Evolutionary conservation across 2,329 filamentous ascomycete genomes (phyloP).

Genomic region (Botryosphaeria dothidea): DNA sequence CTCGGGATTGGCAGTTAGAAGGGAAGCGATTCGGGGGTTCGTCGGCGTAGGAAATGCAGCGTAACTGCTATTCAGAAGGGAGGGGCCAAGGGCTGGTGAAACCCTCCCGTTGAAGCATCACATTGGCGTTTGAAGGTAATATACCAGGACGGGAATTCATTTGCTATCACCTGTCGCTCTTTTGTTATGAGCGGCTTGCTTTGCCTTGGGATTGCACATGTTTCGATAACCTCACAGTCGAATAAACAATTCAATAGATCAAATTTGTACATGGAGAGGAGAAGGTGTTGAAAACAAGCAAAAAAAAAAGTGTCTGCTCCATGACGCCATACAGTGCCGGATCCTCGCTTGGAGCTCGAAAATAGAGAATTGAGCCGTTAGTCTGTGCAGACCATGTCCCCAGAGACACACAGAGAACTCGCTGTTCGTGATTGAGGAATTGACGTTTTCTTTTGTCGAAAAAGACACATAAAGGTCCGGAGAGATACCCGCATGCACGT

Average conservation of each 20-base stretch:
- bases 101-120: conserved; percentile 3
- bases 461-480: background rate
- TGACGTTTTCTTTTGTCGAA: background rate
- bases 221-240: background rate
- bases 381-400: background rate
- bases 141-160: conserved; percentile 2
- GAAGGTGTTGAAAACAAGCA: too few species aligned
- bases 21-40: background rate
- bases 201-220: background rate
- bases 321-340: too few species aligned
- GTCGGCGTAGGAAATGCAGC: background rate
- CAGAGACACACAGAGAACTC: background rate
- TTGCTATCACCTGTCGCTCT: background rate
- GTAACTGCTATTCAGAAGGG: background rate
- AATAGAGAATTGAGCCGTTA: too few species aligned
- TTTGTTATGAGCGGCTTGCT: background rate
- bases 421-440: background rate
- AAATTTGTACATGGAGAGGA: background rate
- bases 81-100: conserved; percentile 13
- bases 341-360: too few species aligned
- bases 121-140: background rate
- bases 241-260: background rate
- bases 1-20: background rate
- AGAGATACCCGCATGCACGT: background rate
- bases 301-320: too few species aligned